A percentile compares a stretch with the other conserved stretches of the same genome.
phyloP scores from a whole-genome alignment of 352 stramenopile species.

The Phytopythium chamaehyphon region DNA sequence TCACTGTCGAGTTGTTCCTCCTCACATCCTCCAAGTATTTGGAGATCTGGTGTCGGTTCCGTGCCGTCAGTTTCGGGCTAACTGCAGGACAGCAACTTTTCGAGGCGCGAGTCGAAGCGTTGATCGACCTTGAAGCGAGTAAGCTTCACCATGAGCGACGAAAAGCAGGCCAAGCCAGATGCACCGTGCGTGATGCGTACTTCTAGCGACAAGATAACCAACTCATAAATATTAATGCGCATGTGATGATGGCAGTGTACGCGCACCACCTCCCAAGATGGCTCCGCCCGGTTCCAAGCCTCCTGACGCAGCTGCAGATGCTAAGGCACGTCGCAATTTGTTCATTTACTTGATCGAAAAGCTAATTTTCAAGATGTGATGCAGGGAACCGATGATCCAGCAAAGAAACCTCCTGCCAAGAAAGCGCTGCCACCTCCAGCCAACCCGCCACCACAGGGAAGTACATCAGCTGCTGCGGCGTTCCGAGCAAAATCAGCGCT shows the following conservation, averaged over 20 bases:
- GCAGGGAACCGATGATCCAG: constrained; percentile 11
- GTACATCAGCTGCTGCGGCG: constrained; percentile 47
- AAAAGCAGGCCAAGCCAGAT: no score
- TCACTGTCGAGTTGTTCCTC: no score
- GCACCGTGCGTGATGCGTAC: no score
- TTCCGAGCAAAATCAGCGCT: constrained; percentile 65
- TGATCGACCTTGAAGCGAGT: no score
- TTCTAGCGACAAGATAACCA: no score
- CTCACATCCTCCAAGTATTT: no score
- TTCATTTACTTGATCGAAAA: background rate
- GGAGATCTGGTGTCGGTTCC: no score
- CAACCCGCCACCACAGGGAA: constrained; percentile 59
- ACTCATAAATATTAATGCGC: no score
- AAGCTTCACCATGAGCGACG: no score
- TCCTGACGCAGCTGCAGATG: constrained; percentile 13
- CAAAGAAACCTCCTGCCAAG: constrained; percentile 42
- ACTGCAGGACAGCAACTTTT: background rate
- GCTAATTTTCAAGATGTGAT: no score
- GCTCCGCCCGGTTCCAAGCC: constrained; percentile 17
- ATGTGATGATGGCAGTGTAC: background rate
- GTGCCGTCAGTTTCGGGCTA: no score
- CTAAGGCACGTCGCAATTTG: constrained; percentile 16
- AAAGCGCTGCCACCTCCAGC: constrained; percentile 62
- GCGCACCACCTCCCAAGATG: constrained; percentile 36
- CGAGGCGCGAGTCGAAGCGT: constrained; percentile 12